Percentiles rank a stretch among this genome's conserved stretches.
Conservation (phyloP, 2,329 filamentous ascomycete genomes). For the Fusarium nelsonii region DNA sequence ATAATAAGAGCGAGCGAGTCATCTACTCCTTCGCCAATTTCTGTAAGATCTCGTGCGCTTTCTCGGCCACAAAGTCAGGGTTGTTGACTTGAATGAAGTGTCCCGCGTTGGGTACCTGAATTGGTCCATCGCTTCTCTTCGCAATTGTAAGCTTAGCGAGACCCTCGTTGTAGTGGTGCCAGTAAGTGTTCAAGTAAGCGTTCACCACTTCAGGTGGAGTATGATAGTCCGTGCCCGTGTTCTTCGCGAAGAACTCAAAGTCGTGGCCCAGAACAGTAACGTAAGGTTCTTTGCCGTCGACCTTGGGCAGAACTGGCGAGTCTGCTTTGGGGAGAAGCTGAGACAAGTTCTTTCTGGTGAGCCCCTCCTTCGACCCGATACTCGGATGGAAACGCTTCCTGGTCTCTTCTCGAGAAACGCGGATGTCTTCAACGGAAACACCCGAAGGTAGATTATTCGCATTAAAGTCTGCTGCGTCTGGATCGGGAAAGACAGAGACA, state of each 20-base stretch:
- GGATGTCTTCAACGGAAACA: constrained; percentile 21
- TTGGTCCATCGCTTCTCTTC: constrained; percentile 52
- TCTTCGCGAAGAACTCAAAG: constrained; percentile 35
- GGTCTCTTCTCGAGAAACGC: constrained; percentile 19
- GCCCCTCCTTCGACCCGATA: constrained; percentile 36
- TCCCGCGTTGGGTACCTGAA: constrained; percentile 30
- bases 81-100: constrained; percentile 64
- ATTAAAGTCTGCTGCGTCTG: constrained; percentile 62
- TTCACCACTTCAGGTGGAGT: constrained; percentile 54
- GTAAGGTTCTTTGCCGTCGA: constrained; percentile 3
- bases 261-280: constrained; percentile 45
- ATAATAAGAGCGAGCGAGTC: background rate
- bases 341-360: constrained; percentile 38
- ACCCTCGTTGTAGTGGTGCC: constrained; percentile 66
- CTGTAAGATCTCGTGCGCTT: constrained; percentile 21
- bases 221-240: constrained; percentile 8
- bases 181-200: constrained; percentile 65
- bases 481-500: constrained; percentile 67
- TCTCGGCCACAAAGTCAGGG: constrained; percentile 58
- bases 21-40: background rate
- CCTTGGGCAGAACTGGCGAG: constrained; percentile 23
- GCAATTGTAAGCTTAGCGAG: constrained; percentile 58
- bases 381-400: constrained; percentile 39
- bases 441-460: constrained; percentile 38
- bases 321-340: constrained; percentile 35